Percentiles rank a stretch among this genome's conserved stretches.
Evolutionary conservation across 2,329 filamentous ascomycete species (phyloP).

Genomic region (Stachybotrys chlorohalonatus): DNA sequence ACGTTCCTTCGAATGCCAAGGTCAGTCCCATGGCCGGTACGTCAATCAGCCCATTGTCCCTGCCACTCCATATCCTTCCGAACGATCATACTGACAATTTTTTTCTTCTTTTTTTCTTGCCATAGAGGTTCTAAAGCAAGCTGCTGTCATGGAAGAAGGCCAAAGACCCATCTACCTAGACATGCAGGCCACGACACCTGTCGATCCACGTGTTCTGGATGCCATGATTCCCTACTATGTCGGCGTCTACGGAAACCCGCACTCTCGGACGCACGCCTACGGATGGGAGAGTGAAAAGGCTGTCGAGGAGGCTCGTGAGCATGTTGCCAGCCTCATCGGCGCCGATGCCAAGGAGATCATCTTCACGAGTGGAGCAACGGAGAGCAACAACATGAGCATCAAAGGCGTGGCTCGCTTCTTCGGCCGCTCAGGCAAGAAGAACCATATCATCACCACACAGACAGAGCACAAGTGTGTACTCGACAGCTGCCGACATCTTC

Average conservation of each 20-base stretch:
- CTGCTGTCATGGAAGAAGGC: slow-evolving; percentile 86
- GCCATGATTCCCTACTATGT: slow-evolving; percentile 94
- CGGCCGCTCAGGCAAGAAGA: slow-evolving; percentile 88
- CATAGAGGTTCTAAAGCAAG: slow-evolving; percentile 75
- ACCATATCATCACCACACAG: slow-evolving; percentile 93
- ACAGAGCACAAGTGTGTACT: slow-evolving; percentile 99
- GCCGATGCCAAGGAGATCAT: slow-evolving; percentile 97
- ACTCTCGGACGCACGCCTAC: slow-evolving; percentile 95
- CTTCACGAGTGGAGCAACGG: slow-evolving; percentile 94
- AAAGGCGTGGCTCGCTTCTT: slow-evolving; percentile 97
- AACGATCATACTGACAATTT: slow-evolving; percentile 1
- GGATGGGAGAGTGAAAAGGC: slow-evolving; percentile 97
- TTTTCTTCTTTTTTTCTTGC: too few species aligned
- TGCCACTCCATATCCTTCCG: background rate
- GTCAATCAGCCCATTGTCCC: slow-evolving; percentile 1
- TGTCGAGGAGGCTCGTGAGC: slow-evolving; percentile 74
- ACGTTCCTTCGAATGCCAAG: slow-evolving; percentile 37
- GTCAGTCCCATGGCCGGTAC: slow-evolving; percentile 67
- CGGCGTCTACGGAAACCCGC: slow-evolving; percentile 91
- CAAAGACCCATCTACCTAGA: slow-evolving; percentile 94
- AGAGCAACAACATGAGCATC: slow-evolving; percentile 99
- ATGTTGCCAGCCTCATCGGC: slow-evolving; percentile 81
- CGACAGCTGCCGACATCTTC: slow-evolving; percentile 91
- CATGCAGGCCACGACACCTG: slow-evolving; percentile 94
- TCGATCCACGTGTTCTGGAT: slow-evolving; percentile 89